Evolutionary conservation across 2,329 filamentous ascomycete genomes (phyloP).

Genomic region (Claviceps purpurea): DNA sequence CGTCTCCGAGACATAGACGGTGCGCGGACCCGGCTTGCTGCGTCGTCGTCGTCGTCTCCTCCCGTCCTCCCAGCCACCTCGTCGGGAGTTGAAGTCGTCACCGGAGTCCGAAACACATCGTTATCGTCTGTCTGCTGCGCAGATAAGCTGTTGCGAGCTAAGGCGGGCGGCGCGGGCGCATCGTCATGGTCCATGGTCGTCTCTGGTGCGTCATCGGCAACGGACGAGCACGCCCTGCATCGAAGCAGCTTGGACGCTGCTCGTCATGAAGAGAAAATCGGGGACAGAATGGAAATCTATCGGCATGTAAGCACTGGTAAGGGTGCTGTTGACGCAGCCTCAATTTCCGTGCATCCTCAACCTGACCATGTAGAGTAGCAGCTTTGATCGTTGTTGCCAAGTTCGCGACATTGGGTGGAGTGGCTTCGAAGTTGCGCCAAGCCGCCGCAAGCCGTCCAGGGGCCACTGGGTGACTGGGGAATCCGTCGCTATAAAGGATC

Average conservation of each 20-base stretch:
- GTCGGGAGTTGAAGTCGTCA: conserved; percentile 5
- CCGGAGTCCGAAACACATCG: neutral
- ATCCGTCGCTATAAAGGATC: no score
- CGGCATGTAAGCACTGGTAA: neutral
- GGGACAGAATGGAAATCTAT: neutral
- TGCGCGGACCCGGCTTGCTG: conserved; percentile 10
- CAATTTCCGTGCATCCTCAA: neutral
- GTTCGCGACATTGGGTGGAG: no score
- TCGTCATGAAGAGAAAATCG: conserved; percentile 14
- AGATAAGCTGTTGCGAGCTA: conserved; percentile 11
- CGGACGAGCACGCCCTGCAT: conserved; percentile 17
- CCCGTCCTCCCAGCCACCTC: neutral
- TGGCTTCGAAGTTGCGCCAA: neutral
- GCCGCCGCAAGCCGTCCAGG: no score
- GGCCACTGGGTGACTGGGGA: no score
- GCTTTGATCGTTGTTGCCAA: neutral
- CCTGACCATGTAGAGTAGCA: no score
- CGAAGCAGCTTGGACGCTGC: conserved; percentile 13
- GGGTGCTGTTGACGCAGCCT: neutral
- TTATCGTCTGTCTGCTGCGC: conserved; percentile 1
- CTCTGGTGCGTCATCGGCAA: conserved; percentile 19
- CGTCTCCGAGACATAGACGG: conserved; percentile 18
- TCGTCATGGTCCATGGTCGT: conserved; percentile 39
- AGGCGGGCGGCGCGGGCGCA: conserved; percentile 28
- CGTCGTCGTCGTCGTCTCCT: conserved; percentile 5